phyloP scores from a whole-genome alignment of 257 asterid species.

The Jaltomata sinuosa region DNA sequence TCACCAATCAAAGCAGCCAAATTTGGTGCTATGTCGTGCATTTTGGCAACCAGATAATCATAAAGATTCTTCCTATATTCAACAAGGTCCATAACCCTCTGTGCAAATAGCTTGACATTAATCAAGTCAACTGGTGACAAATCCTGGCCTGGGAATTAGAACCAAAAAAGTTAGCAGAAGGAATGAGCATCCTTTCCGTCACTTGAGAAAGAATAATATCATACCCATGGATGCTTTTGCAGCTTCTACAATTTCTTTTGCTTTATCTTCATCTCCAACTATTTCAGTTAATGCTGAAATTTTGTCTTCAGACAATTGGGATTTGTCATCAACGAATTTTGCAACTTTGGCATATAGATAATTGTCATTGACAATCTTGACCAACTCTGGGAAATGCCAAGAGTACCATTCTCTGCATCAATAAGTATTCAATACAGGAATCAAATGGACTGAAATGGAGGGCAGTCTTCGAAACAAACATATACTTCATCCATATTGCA shows the following conservation, averaged over 20 bases:
- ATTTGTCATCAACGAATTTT: conserved; percentile 81
- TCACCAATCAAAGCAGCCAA: conserved; percentile 95
- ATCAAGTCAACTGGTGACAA: conserved; percentile 81
- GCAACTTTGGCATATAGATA: conserved; percentile 84
- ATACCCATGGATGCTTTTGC: conserved; percentile 99
- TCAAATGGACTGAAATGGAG: neutral
- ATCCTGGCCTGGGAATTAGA: conserved; percentile 65
- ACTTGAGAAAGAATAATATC: neutral
- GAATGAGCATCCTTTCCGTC: neutral
- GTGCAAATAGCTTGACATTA: conserved; percentile 88
- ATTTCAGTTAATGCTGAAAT: conserved; percentile 57
- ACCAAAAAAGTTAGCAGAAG: neutral
- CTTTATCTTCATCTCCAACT: conserved; percentile 92
- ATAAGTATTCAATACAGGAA: neutral
- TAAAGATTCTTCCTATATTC: conserved; percentile 85
- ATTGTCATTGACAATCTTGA: conserved; percentile 79
- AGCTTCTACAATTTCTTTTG: conserved; percentile 88
- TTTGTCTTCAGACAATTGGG: conserved; percentile 56
- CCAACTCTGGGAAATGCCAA: conserved; percentile 97
- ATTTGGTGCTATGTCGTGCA: conserved; percentile 94
- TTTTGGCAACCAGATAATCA: conserved; percentile 79
- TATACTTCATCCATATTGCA: neutral
- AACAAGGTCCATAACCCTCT: conserved; percentile 88
- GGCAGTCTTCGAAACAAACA: neutral
- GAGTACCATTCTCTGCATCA: conserved; percentile 89